These are phyloP conservation scores for Dianthus caryophyllus DNA, from an alignment of 148 eudicot genomes.

Conservation along the genomic window DNA sequence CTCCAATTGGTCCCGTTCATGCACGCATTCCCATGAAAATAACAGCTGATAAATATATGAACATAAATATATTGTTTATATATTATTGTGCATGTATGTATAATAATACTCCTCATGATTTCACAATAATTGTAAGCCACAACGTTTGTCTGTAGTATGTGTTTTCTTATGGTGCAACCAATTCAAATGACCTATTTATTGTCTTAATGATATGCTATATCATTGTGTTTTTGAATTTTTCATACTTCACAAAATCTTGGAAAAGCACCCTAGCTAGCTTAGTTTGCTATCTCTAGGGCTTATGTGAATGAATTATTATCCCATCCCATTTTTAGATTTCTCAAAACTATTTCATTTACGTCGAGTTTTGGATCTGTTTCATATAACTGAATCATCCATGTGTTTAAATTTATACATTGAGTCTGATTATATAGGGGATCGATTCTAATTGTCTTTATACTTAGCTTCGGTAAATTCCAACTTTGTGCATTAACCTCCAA, in stretches of 20 bases:
- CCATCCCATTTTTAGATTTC: background rate
- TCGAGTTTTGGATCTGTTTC: no score
- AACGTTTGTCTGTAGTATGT: slow-evolving; percentile 14
- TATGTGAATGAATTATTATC: background rate
- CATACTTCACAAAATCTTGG: background rate
- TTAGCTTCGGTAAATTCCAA: no score
- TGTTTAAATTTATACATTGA: no score
- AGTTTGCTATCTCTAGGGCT: background rate
- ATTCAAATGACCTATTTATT: slow-evolving; percentile 4
- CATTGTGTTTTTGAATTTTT: slow-evolving; percentile 17
- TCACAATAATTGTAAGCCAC: slow-evolving; percentile 22
- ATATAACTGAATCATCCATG: no score
- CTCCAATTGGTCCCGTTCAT: slow-evolving; percentile 8
- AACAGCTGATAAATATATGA: slow-evolving; percentile 1
- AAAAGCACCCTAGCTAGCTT: slow-evolving; percentile 6
- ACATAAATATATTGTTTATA: background rate
- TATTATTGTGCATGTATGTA: background rate
- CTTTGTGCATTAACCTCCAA: no score
- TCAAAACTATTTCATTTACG: no score
- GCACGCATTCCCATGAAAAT: slow-evolving; percentile 26
- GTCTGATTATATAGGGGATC: no score
- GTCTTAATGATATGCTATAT: slow-evolving; percentile 17
- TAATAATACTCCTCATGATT: slow-evolving; percentile 22
- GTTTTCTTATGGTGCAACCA: slow-evolving; percentile 5
- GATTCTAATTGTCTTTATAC: no score